phyloP scores from a whole-genome alignment of 352 stramenopile genomes.

The Globisporangium emineosum region DNA sequence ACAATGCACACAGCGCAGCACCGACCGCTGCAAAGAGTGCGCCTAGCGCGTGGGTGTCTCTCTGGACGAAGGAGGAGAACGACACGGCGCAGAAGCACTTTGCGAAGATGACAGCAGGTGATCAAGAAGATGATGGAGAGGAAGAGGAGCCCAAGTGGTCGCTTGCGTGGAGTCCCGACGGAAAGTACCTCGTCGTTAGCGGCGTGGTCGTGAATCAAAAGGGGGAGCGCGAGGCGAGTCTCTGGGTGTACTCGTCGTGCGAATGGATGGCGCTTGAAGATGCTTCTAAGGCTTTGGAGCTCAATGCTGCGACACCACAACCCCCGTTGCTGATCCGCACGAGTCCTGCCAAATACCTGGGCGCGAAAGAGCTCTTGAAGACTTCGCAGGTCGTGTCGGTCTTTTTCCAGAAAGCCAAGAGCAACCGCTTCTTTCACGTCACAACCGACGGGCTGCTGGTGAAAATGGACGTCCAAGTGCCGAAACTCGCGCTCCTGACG shows the following conservation, averaged over 20 bases:
- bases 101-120: not conserved
- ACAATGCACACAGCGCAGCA: not conserved
- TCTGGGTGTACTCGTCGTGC: constrained; percentile 48
- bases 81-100: constrained; percentile 9
- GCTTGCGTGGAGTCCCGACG: constrained; percentile 55
- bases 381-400: constrained; percentile 25
- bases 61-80: constrained; percentile 5
- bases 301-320: too few relatives aligned
- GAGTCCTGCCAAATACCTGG: constrained; percentile 29
- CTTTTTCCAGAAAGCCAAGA: constrained; percentile 40
- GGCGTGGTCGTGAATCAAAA: constrained; percentile 24
- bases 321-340: constrained; percentile 31
- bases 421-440: constrained; percentile 41
- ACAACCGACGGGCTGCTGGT: constrained; percentile 39
- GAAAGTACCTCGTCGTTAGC: constrained; percentile 42
- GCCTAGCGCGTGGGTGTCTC: not conserved
- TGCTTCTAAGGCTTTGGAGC: not conserved
- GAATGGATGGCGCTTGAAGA: constrained; percentile 33
- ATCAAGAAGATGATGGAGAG: not conserved
- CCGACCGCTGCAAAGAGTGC: not conserved
- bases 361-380: constrained; percentile 22
- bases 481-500: constrained; percentile 40
- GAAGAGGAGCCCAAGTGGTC: constrained; percentile 19
- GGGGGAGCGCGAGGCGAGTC: constrained; percentile 16
- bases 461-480: constrained; percentile 43